Percentiles rank a stretch among this genome's conserved stretches.
Evolutionary conservation across 176 grass and related monocot species (phyloP).

Genomic region (Saccharum officinarum): DNA sequence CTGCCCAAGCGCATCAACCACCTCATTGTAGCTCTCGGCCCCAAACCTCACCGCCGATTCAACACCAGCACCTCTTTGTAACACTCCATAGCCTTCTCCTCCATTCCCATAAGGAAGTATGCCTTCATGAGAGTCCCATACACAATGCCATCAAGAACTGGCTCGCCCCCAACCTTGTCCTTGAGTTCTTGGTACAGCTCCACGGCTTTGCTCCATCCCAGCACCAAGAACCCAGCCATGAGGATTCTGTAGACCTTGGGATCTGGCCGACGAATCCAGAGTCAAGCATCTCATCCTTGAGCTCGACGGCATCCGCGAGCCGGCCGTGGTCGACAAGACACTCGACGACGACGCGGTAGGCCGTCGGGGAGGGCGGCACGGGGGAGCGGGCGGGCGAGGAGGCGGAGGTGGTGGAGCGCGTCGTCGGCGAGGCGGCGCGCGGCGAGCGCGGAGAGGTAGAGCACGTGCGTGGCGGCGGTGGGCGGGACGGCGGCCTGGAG

Average conservation of each 20-base stretch:
- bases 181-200: constrained; percentile 62
- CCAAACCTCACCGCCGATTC: constrained; percentile 59
- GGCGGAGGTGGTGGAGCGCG: constrained; percentile 72
- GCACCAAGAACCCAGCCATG: constrained; percentile 57
- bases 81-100: constrained; percentile 72
- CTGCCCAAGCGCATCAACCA: constrained; percentile 58
- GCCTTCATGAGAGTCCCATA: constrained; percentile 86
- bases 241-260: constrained; percentile 69
- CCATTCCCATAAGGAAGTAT: constrained; percentile 69
- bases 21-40: constrained; percentile 51
- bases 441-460: constrained; percentile 74
- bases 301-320: constrained; percentile 49
- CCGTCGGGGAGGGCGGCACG: constrained; percentile 65
- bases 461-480: constrained; percentile 73
- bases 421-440: constrained; percentile 57
- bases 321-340: constrained; percentile 66
- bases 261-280: constrained; percentile 64
- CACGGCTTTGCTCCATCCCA: constrained; percentile 42
- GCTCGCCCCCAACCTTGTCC: constrained; percentile 57
- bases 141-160: constrained; percentile 52
- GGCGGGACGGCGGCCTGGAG: constrained; percentile 80
- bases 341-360: constrained; percentile 69
- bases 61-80: constrained; percentile 26
- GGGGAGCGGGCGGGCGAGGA: constrained; percentile 66
- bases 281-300: constrained; percentile 78